Evolutionary conservation across 148 eudicot species (phyloP), one percentile per base, ranked within the genome.

Genomic region (Rhododendron henanense): DNA sequence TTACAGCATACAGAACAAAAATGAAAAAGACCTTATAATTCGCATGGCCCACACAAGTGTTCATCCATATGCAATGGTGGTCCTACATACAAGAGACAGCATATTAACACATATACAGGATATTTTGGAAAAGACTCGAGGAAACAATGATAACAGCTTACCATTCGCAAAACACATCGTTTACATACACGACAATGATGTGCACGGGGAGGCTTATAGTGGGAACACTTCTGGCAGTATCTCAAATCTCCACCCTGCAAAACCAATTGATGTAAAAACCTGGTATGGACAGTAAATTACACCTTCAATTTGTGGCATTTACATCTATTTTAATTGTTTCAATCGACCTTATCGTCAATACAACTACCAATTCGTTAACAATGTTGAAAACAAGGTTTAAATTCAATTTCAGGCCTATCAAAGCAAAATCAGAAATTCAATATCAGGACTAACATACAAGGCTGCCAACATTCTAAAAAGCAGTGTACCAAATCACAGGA

Each of bases 51-150:
- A 97, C 99, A 80, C 99, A 97, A 80, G 94, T 95, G 86, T 97
- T 93, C 93, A 97, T 93, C 99, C 99, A 97, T 81, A 93, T 89
- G 89, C 99, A 97, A 88, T 97, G 99, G 87, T 97, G 99, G 87
- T 97, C 99, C 99, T 96, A 51, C 89, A 94, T 90, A 84, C 81
- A 91, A 39, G 53, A 90, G 84, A 67, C 79, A 92, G 81, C 73
- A 85, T n/a, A 71, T 87, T 88, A 85, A 83, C 79, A 81, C 88
- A 87, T 85, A 92, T 71, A 78, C 77, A 78, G 57, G 78, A 53
- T 31, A 82, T 47, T 13, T n/a, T 15, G 78, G 78, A 80, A 75
- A 88, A 88, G 76, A 13, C 76, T 11, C 76, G 14, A 31, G 33
- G n/a, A n/a, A 71, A 48, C 84, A 19, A 78, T 31, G 84, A 45